Base-by-base conservation (phyloP, 2,329 filamentous ascomycete genomes). In the Penicillium capsulatum region DNA sequence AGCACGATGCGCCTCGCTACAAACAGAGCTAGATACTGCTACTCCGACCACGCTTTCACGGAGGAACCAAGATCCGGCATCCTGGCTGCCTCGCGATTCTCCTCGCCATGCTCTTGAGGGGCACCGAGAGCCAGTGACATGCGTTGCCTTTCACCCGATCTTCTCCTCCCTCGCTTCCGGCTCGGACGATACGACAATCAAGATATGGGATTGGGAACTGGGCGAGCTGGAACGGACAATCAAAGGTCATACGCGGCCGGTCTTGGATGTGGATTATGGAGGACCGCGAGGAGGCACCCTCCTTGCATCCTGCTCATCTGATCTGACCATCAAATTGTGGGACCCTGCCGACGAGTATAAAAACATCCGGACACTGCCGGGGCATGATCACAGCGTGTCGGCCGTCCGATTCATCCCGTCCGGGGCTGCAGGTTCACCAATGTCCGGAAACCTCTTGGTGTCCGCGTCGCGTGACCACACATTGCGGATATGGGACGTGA, bases 131-230 rank as follows among this genome's bases (percentile, higher is more conserved):
- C 79, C 86, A 10, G 81, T 96, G 43, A 94, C 84, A 40, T 90
- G 87, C 57, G 81, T 96, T 42, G 90, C 90, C 11, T 96, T 96
- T 60, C 90, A 96, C 61, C 90, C 90, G 0, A 76, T 92, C 20
- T 96, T 94, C 66, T 91, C 88, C 7, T 91, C 86, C 4, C 73
- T 96, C 15, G 91, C 90, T 7, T 92, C 88, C 0, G 90, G 86
- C 11, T 94, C 89, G 7, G 90, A 95, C 63, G 91, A 96, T 64
- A 86, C 80, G 38, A 94, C 86, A 6, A 94, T 97, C 64, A 96
- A 96, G 59, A 90, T 96, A 39, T 96, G 90, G 90, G 90, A 96
- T 59, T 96, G 89, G 85, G 90, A 96, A 58, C 69, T 94, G 16
- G 91, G 91, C 33, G 90, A 96, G 65, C 73, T 94, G 3, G 90